Percentiles rank a stretch among this genome's conserved stretches.
phyloP scores from a whole-genome alignment of 352 stramenopile genomes.

The Phytophthora sp. region DNA sequence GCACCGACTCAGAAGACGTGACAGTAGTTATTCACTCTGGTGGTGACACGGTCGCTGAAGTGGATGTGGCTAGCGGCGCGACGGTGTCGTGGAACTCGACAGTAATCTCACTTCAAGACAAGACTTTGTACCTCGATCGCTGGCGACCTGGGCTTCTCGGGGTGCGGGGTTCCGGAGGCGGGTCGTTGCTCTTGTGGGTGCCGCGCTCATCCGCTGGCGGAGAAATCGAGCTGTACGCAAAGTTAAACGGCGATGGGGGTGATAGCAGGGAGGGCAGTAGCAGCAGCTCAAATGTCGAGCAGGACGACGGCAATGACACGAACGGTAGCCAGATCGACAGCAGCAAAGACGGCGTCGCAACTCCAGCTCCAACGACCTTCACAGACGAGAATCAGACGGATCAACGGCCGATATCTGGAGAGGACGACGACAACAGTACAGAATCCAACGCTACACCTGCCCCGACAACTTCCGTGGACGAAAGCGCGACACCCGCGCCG shows the following conservation, averaged over 20 bases:
- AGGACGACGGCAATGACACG: neutral
- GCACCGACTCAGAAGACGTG: constrained; percentile 43
- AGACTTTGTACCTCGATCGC: constrained; percentile 57
- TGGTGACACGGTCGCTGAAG: constrained; percentile 36
- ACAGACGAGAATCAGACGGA: neutral
- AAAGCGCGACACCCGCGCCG: constrained; percentile 10
- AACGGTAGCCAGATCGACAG: neutral
- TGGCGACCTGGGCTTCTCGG: constrained; percentile 46
- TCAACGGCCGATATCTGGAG: neutral
- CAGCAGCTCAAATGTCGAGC: neutral
- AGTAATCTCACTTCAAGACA: constrained; percentile 45
- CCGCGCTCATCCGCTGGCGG: constrained; percentile 31
- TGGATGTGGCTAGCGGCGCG: constrained; percentile 39
- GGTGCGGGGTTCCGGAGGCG: constrained; percentile 35
- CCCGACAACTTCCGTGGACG: neutral
- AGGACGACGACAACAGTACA: neutral
- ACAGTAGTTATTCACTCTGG: constrained; percentile 49
- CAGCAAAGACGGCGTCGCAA: neutral
- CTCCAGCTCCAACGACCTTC: neutral
- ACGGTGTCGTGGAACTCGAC: constrained; percentile 46
- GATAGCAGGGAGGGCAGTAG: constrained; percentile 1
- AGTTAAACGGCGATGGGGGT: constrained; percentile 36
- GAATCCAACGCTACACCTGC: neutral
- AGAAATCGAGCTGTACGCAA: constrained; percentile 39
- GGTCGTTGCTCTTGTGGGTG: constrained; percentile 54